Evolutionary conservation across 2,329 filamentous ascomycete genomes (phyloP), one percentile per base, ranked within the genome.

Genomic region (Colletotrichum noveboracense): DNA sequence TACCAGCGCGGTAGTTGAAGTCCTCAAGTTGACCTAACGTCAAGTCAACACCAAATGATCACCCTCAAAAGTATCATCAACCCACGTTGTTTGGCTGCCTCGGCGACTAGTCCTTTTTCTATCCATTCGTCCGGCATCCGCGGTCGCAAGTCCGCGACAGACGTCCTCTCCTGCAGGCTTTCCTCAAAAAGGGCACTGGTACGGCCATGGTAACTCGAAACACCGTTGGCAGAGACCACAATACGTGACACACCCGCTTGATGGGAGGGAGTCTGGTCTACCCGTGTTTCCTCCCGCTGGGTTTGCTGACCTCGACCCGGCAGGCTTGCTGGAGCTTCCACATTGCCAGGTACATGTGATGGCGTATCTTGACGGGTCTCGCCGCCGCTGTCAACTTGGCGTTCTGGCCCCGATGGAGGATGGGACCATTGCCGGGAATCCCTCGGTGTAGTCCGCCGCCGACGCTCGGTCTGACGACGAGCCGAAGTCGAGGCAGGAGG

Each of bases 181-280:
- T 87, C 86, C 60, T 89, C 87, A 74, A 88, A 89, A 2, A 89
- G 73, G 1, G 87, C 85, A 70, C 88, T 89, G 5, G 88, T 89
- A 3, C 86, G 87, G 0, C 88, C 88, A 79, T 89, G 88, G 30
- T 89, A 89, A 58, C 86, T 88, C 7, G 87, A 85, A 5, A 84
- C 81, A 18, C 83, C 82, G 71, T 86, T 86, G 6, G 84, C 81
- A 12, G 84, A 83, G 5, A 86, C 83, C 16, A 86, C 81, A 26
- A 86, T 86, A 10, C 85, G 79, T 5, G 82, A 81, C 43, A 82
- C 85, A 14, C 78, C 76, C 5, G 82, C 76, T 21, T 68, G 70
- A 34, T 52, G 71, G n/a, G 67, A 58, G 16, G 48, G 52, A 21
- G 28, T 36, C n/a, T n/a, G 48, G 6, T 71, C 48, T 26, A 56